These are phyloP conservation scores for Diaporthe longicolla DNA, from an alignment of 2,329 filamentous ascomycete species.

Conservation along the genomic window DNA sequence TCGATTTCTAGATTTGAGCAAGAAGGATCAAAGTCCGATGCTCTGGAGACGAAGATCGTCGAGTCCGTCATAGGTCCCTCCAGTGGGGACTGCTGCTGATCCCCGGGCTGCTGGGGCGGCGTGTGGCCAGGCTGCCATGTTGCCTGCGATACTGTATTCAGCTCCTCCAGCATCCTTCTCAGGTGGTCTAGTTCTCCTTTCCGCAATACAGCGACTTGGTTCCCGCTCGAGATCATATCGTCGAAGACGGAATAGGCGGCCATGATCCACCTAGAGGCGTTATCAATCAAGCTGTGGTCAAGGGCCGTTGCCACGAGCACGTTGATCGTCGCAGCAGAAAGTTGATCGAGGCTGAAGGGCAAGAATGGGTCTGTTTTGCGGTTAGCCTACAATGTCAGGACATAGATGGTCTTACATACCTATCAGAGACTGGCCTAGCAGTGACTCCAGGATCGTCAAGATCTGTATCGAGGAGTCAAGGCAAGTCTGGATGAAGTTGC, in stretches of 20 bases:
- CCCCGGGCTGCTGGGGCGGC: slow-evolving; percentile 3
- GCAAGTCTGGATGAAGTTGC: slow-evolving; percentile 46
- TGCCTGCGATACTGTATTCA: slow-evolving; percentile 4
- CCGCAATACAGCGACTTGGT: slow-evolving; percentile 3
- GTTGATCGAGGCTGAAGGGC: slow-evolving; percentile 28
- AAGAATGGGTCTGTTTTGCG: not conserved
- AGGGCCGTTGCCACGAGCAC: slow-evolving; percentile 16
- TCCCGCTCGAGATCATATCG: slow-evolving; percentile 14
- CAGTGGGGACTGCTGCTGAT: not conserved
- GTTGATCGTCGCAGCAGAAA: slow-evolving; percentile 17
- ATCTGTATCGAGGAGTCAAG: slow-evolving; percentile 30
- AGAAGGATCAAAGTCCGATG: not conserved
- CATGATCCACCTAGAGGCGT: slow-evolving; percentile 9
- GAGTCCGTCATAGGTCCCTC: not conserved
- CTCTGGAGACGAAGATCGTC: slow-evolving; percentile 7
- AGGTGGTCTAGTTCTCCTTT: slow-evolving; percentile 14
- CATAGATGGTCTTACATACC: slow-evolving; percentile 39
- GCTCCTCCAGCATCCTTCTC: slow-evolving; percentile 27
- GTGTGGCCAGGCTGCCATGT: not conserved
- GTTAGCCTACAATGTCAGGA: not conserved
- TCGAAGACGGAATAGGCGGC: slow-evolving; percentile 9
- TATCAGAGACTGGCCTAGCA: slow-evolving; percentile 40
- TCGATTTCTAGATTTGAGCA: slow-evolving; percentile 24
- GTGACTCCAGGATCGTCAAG: slow-evolving; percentile 53
- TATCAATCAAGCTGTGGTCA: slow-evolving; percentile 13